Base-by-base conservation (phyloP, 441 rosid species). In the Capsella rubella region DNA sequence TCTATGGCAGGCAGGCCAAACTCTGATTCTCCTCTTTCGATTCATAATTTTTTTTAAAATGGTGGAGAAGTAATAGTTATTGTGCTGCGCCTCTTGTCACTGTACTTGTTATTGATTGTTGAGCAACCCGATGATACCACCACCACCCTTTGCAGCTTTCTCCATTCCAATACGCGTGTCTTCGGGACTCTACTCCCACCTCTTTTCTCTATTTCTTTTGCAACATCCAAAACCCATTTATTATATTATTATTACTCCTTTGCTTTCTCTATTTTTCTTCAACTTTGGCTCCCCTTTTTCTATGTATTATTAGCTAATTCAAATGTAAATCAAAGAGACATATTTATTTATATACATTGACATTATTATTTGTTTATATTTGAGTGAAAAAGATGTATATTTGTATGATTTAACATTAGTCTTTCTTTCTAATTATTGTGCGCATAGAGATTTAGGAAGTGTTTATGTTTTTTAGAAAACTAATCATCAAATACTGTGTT, bases 141-240 rank as follows among this genome's bases (percentile, higher is more conserved):
- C 8, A 34, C 8, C 8, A 37, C 40, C 40, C 37, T 34, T 15
- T 53, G 53, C 65, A 75, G 35, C 69, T 16, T 60, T 43, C 25
- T 54, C 69, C 74, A 54, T 21, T 54, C 69, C 74, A 45, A 62
- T 53, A 69, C 70, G 74, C 74, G 70, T 75, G 79, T 75, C 69
- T 74, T 27, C 13, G n/a, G n/a, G 4, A 16, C 78, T 31, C 37
- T 50, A 58, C 56, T 25, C 25, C 32, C 68, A 67, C 57, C 56
- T 52, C 63, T 25, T 12, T 60, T 25, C 69, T 5, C 68, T 16
- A 7, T 15, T 21, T 21, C 21, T 21, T 7, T 69, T 16, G 25
- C 66, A 34, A 46, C 47, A 46, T 34, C 66, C 35, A 32, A 31
- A 70, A 28, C 47, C 25, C 25, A 45, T 4, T 32, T 32, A 32